Percentiles rank a stretch among this genome's conserved stretches.
Conservation (phyloP, 208 protist species). For the Herpetomonas tarakana region DNA sequence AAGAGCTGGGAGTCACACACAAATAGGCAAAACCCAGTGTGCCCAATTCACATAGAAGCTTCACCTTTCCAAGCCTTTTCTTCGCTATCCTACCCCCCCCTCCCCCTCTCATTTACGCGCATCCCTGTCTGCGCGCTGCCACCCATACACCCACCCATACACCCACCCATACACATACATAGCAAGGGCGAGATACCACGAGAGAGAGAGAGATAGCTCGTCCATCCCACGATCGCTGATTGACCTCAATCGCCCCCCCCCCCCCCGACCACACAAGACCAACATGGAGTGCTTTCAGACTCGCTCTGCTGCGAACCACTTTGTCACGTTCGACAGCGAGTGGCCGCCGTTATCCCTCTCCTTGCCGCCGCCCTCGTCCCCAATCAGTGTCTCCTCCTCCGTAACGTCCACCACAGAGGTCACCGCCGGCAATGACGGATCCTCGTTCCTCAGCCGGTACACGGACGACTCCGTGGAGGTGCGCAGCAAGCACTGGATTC, state of each 20-base stretch:
- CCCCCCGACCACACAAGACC: too few species aligned
- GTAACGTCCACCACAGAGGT: constrained; percentile 51
- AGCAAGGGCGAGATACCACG: constrained; percentile 2
- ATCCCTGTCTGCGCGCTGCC: too few species aligned
- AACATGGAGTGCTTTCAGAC: neutral
- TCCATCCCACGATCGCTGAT: too few species aligned
- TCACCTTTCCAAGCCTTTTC: too few species aligned
- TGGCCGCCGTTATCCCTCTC: neutral
- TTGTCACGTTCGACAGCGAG: neutral
- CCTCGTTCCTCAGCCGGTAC: constrained; percentile 33
- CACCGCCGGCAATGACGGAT: constrained; percentile 69
- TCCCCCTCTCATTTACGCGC: too few species aligned
- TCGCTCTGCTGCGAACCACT: neutral
- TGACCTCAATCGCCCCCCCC: too few species aligned
- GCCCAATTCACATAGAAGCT: too few species aligned
- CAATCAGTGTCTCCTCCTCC: constrained; percentile 31
- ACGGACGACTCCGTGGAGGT: constrained; percentile 11
- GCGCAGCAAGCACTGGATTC: constrained; percentile 58
- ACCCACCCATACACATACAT: constrained; percentile 1
- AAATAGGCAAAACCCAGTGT: too few species aligned
- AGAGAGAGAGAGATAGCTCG: constrained; percentile 14
- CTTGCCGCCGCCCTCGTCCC: constrained; percentile 1
- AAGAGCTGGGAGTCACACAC: too few species aligned
- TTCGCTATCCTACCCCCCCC: too few species aligned
- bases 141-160: too few species aligned